Conservation (phyloP, 2,329 filamentous ascomycete species). For the Apiospora pterosperma region DNA sequence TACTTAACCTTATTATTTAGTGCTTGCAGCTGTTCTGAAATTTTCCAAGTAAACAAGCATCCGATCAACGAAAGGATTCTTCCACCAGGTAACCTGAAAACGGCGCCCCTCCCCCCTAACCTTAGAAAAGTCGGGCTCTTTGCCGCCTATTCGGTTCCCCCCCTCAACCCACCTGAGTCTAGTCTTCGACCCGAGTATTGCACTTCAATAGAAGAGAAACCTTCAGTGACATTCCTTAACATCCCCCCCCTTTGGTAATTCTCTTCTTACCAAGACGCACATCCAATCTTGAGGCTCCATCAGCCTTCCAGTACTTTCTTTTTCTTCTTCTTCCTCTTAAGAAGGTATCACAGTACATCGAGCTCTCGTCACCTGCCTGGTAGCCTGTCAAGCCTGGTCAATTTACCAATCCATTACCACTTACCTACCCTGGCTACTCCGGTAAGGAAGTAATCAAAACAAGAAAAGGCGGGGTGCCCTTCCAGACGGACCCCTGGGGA, state of each 20-base stretch:
- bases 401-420: not conserved
- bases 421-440: not conserved
- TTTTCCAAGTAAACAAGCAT: not conserved
- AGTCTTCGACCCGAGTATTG: not conserved
- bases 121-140: not conserved
- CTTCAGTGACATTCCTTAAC: not conserved
- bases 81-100: not conserved
- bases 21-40: slow-evolving; percentile 2
- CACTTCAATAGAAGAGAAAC: not conserved
- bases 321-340: not conserved
- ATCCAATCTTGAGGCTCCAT: not conserved
- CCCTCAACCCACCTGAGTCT: not conserved
- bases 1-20: not conserved
- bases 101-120: too few relatives aligned
- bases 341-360: not conserved
- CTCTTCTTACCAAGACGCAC: not conserved
- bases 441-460: slow-evolving; percentile 3
- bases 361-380: not conserved
- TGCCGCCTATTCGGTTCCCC: not conserved
- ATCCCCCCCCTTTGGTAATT: not conserved
- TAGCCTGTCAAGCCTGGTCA: not conserved
- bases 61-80: not conserved
- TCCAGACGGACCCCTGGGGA: slow-evolving; percentile 5
- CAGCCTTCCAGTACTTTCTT: slow-evolving; percentile 2
- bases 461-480: slow-evolving; percentile 2